Percentiles rank a stretch among this genome's conserved stretches.
These are phyloP conservation scores for Candolleomyces efflorescens DNA, from an alignment of 768 basidiomycete genomes.

Conservation along the genomic window DNA sequence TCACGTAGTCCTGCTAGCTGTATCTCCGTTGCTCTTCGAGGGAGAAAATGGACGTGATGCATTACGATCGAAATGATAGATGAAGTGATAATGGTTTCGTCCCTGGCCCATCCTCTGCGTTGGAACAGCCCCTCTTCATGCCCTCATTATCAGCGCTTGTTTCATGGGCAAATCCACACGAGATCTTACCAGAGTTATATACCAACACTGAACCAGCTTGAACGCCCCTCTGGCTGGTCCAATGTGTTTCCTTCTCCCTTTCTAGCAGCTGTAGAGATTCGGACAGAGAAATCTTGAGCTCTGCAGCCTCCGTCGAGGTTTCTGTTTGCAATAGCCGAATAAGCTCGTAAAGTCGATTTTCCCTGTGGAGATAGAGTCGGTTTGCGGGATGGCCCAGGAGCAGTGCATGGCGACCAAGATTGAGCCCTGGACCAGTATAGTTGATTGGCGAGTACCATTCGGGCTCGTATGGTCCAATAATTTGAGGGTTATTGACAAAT, in stretches of 20 bases:
- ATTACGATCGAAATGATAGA: neutral
- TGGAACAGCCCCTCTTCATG: neutral
- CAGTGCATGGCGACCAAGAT: neutral
- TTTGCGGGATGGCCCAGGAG: neutral
- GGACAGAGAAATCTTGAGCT: too few species aligned
- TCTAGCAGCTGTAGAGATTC: neutral
- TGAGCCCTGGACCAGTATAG: neutral
- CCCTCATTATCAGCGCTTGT: too few species aligned
- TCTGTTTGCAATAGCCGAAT: neutral
- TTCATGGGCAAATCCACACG: too few species aligned
- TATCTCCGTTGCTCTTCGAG: neutral
- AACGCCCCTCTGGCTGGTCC: neutral
- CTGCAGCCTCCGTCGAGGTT: neutral
- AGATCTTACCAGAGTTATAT: neutral
- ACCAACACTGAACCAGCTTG: neutral
- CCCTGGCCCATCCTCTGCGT: neutral
- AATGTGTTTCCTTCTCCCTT: neutral
- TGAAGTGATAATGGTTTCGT: neutral
- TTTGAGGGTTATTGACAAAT: too few species aligned
- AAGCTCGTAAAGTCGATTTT: neutral
- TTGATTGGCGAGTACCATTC: neutral
- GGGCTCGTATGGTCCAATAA: too few species aligned
- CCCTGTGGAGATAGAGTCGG: neutral
- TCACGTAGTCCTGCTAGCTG: neutral
- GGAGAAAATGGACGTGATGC: neutral